Conservation (phyloP, 2,329 filamentous ascomycete genomes). For the Fusarium sp. region DNA sequence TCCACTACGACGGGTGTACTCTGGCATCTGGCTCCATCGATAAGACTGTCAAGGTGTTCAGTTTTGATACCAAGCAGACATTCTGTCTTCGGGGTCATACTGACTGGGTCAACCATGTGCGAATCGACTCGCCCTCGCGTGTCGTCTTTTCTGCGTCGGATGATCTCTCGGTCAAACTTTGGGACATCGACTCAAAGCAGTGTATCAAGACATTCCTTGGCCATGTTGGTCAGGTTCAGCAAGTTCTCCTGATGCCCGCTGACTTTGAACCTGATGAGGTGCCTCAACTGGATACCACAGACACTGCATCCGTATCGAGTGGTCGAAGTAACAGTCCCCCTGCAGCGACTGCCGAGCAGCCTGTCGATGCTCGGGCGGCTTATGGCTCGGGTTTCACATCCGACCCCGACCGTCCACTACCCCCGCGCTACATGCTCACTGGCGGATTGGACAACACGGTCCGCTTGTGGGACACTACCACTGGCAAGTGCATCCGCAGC, state of each 20-base stretch:
- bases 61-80: slow-evolving; percentile 84
- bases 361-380: slow-evolving; percentile 58
- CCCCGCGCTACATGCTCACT: slow-evolving; percentile 91
- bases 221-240: slow-evolving; percentile 95
- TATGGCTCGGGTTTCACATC: slow-evolving; percentile 72
- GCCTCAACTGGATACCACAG: slow-evolving; percentile 59
- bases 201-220: slow-evolving; percentile 84
- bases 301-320: slow-evolving; percentile 62
- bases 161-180: slow-evolving; percentile 89
- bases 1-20: slow-evolving; percentile 87
- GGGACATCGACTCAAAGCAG: slow-evolving; percentile 86
- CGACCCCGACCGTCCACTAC: slow-evolving; percentile 71
- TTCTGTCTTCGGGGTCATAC: slow-evolving; percentile 84
- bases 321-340: slow-evolving; percentile 55
- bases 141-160: slow-evolving; percentile 94
- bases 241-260: slow-evolving; percentile 82
- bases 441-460: slow-evolving; percentile 92
- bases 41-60: slow-evolving; percentile 90
- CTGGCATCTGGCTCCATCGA: slow-evolving; percentile 92
- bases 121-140: slow-evolving; percentile 81
- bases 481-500: slow-evolving; percentile 84
- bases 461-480: slow-evolving; percentile 88
- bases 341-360: slow-evolving; percentile 42
- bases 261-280: slow-evolving; percentile 89
- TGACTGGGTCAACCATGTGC: slow-evolving; percentile 97